Percentiles rank a stretch among this genome's conserved stretches.
Conservation (phyloP, 257 asterid species). For the Nicotiana benthamiana region DNA sequence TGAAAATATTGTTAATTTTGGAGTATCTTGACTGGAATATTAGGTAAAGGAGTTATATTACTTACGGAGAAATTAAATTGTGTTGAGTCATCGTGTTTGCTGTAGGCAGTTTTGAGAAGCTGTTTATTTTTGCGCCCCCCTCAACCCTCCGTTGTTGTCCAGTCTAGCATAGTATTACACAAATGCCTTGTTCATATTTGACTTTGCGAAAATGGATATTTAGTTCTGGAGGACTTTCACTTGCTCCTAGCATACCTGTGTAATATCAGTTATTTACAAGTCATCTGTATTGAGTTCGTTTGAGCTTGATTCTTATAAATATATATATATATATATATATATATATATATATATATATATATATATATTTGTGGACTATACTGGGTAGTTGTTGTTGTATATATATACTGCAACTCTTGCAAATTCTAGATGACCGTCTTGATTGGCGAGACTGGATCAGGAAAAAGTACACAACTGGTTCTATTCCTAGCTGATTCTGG, state of each 20-base stretch:
- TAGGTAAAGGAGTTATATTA: not conserved
- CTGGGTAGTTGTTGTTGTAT: too few species aligned
- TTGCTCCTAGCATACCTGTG: not conserved
- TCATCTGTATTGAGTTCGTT: not conserved
- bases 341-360: too few species aligned
- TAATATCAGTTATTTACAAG: not conserved
- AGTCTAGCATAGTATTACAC: not conserved
- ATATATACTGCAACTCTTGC: not conserved
- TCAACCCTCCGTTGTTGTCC: not conserved
- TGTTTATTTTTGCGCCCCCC: not conserved
- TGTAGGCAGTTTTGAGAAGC: not conserved
- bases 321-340: not conserved
- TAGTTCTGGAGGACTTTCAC: not conserved
- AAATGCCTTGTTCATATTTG: not conserved
- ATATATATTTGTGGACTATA: too few species aligned
- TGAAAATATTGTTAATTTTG: not conserved
- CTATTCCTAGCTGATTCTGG: slow-evolving; percentile 87
- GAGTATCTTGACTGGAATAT: not conserved
- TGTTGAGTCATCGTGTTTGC: not conserved
- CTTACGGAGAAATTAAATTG: not conserved
- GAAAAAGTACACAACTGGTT: slow-evolving; percentile 91
- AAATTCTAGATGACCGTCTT: slow-evolving; percentile 55
- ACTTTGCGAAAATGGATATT: not conserved
- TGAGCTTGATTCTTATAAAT: not conserved
- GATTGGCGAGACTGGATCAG: slow-evolving; percentile 95